Evolutionary conservation across 495 filamentous ascomycete species (phyloP).

Genomic region (Trichoderma orchidacearum): DNA sequence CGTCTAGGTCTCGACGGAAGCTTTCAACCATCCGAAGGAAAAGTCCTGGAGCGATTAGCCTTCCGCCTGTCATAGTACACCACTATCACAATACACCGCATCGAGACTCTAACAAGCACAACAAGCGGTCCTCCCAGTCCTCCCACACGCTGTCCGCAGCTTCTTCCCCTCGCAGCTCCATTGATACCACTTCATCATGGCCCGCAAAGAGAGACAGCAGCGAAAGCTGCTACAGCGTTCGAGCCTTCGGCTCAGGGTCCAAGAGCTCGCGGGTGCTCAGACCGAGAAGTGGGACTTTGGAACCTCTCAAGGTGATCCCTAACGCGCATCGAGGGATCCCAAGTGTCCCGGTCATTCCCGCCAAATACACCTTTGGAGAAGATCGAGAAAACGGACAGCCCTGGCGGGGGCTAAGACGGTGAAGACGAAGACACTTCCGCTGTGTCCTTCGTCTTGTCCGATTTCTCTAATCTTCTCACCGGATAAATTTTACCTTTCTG

Average conservation of each 20-base stretch:
- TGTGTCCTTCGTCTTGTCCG: neutral
- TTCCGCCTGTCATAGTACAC: conserved; percentile 3
- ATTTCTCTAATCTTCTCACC: neutral
- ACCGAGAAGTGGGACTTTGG: neutral
- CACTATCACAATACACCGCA: neutral
- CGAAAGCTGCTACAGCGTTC: neutral
- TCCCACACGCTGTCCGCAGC: neutral
- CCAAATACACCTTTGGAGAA: conserved; percentile 7
- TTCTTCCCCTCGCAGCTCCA: neutral
- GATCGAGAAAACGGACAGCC: conserved; percentile 3
- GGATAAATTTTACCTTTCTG: neutral
- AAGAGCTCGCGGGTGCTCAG: neutral
- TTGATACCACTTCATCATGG: neutral
- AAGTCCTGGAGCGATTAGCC: neutral
- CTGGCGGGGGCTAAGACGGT: conserved; percentile 1
- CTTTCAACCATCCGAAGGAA: neutral
- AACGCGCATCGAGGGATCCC: conserved; percentile 26
- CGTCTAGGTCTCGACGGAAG: conserved; percentile 1
- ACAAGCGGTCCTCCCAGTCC: neutral
- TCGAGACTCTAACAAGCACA: conserved; percentile 3
- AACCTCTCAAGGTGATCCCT: conserved; percentile 10
- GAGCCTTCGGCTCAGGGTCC: neutral
- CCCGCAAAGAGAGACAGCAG: neutral
- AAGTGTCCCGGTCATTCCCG: conserved; percentile 17
- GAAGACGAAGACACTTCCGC: neutral